phyloP scores from a whole-genome alignment of 768 basidiomycete species.

The Pleurotus tuber-regium region DNA sequence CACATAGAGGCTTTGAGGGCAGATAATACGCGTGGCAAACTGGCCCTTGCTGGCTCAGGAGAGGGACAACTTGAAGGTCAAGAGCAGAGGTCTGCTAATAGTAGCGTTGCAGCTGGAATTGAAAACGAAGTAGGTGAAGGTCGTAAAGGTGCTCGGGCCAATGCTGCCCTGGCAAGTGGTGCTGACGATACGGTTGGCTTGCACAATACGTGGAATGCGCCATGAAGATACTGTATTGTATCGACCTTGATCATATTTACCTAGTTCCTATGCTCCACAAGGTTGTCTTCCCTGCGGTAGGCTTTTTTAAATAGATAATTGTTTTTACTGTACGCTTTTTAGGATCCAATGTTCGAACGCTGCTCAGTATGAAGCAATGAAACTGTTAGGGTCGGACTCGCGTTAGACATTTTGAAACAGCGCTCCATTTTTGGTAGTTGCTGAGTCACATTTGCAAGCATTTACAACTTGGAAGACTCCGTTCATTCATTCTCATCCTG shows the following conservation, averaged over 20 bases:
- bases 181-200: conserved; percentile 77
- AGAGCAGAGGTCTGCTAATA: conserved; percentile 33
- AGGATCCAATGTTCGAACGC: no score
- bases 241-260: not conserved
- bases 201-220: conserved; percentile 65
- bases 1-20: conserved; percentile 75
- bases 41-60: conserved; percentile 27
- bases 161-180: conserved; percentile 39
- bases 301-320: conserved; percentile 5
- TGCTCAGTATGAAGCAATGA: no score
- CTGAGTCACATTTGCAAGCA: no score
- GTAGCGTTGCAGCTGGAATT: conserved; percentile 22
- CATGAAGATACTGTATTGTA: conserved; percentile 8
- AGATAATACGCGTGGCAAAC: conserved; percentile 74
- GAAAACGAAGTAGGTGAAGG: conserved; percentile 17
- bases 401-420: no score
- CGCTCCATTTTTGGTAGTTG: no score
- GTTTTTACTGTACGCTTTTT: no score
- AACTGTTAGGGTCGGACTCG: no score
- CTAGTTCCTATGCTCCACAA: no score
- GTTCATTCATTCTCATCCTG: not conserved
- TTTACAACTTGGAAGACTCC: no score
- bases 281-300: conserved; percentile 11
- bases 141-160: conserved; percentile 28
- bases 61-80: conserved; percentile 30